Conservation (phyloP, 2,329 filamentous ascomycete species). For the Geosmithia putterillii region DNA sequence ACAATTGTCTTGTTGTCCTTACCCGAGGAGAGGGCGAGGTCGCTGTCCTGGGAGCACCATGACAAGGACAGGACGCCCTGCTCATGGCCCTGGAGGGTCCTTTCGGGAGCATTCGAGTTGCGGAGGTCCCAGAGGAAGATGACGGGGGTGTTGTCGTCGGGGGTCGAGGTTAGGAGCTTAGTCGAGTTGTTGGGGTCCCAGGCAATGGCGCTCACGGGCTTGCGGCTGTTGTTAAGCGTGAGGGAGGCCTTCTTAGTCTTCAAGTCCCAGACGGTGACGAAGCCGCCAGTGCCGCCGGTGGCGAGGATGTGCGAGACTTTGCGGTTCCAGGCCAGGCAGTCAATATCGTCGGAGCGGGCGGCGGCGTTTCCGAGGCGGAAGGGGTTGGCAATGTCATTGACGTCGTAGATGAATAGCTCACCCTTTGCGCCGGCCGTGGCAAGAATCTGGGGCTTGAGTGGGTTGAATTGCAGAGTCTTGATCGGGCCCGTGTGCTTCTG, state of each 20-base stretch:
- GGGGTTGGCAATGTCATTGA: constrained; percentile 79
- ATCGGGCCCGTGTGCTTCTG: constrained; percentile 86
- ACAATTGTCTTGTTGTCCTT: constrained; percentile 93
- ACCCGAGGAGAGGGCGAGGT: constrained; percentile 81
- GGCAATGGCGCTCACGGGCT: constrained; percentile 86
- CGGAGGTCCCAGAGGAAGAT: constrained; percentile 91
- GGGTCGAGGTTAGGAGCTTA: constrained; percentile 83
- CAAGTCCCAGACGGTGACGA: constrained; percentile 96
- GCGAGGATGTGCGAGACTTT: constrained; percentile 95
- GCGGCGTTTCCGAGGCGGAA: constrained; percentile 81
- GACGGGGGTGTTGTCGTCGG: constrained; percentile 76
- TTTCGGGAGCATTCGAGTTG: constrained; percentile 90
- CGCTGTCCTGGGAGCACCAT: constrained; percentile 87
- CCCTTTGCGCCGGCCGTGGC: constrained; percentile 90
- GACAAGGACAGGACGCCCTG: constrained; percentile 87
- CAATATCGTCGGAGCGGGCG: constrained; percentile 86
- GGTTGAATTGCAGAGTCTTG: constrained; percentile 95
- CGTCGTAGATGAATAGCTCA: constrained; percentile 90
- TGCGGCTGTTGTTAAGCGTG: constrained; percentile 89
- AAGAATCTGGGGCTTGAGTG: constrained; percentile 77
- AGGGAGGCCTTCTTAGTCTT: constrained; percentile 96
- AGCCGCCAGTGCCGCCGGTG: constrained; percentile 83
- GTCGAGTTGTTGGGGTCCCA: constrained; percentile 97
- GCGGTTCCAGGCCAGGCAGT: constrained; percentile 96
- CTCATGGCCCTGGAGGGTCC: constrained; percentile 81